Conservation (phyloP, 2,329 filamentous ascomycete species). For the Trichoderma pleuroti region DNA sequence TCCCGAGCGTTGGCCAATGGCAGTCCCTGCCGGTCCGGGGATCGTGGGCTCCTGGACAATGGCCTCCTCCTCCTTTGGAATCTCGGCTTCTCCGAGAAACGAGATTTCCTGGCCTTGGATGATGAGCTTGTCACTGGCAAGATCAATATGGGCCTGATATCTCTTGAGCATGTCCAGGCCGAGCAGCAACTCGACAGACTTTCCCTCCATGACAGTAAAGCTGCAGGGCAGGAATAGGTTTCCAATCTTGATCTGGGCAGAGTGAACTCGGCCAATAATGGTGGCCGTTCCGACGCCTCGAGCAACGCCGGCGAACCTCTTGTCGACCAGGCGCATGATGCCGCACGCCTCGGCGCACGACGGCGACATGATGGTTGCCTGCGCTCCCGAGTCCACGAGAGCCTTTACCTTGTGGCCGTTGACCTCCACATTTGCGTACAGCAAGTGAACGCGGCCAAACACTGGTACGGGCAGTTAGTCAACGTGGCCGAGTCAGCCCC, state of each 20-base stretch:
- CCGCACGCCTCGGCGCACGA: conserved; percentile 85
- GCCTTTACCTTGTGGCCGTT: conserved; percentile 92
- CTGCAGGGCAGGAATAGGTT: conserved; percentile 83
- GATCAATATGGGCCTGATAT: conserved; percentile 88
- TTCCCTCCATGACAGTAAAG: conserved; percentile 99
- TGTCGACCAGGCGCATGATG: conserved; percentile 94
- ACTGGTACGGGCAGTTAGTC: conserved; percentile 48
- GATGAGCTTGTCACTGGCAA: conserved; percentile 77
- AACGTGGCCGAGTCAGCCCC: conserved; percentile 18
- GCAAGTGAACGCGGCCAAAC: conserved; percentile 91
- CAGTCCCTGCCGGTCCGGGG: conserved; percentile 80
- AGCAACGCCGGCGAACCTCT: conserved; percentile 85
- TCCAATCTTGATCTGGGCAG: conserved; percentile 91
- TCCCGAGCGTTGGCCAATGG: conserved; percentile 79
- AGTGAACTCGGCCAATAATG: conserved; percentile 92
- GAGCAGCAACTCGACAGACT: conserved; percentile 87
- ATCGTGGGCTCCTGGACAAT: conserved; percentile 78
- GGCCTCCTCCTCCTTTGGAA: conserved; percentile 81
- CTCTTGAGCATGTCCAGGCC: conserved; percentile 96
- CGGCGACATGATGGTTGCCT: conserved; percentile 98
- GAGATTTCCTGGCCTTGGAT: conserved; percentile 86
- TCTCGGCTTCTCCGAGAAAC: conserved; percentile 89
- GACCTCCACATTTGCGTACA: conserved; percentile 94
- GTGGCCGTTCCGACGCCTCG: conserved; percentile 90
- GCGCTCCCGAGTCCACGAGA: conserved; percentile 93